A percentile compares a stretch with the other conserved stretches of the same genome.
phyloP scores from a whole-genome alignment of 2,329 filamentous ascomycete species.

The Calonectria fujianensis region DNA sequence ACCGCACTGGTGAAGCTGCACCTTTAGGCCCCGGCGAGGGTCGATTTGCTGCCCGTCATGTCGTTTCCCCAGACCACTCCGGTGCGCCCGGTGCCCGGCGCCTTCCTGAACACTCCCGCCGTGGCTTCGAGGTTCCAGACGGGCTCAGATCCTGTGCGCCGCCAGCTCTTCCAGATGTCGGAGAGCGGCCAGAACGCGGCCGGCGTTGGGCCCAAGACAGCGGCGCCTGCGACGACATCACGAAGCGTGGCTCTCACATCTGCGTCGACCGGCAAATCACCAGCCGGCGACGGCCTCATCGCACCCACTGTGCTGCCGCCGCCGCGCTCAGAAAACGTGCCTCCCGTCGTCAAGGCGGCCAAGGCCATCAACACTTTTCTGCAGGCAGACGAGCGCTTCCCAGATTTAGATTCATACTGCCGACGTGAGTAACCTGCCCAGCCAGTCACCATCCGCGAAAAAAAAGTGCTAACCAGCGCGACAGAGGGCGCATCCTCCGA shows the following conservation, averaged over 20 bases:
- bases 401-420: conserved; percentile 92
- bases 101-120: conserved; percentile 85
- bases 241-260: conserved; percentile 50
- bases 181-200: conserved; percentile 52
- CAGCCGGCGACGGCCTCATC: conserved; percentile 55
- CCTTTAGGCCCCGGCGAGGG: conserved; percentile 55
- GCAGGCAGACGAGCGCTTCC: conserved; percentile 85
- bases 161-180: conserved; percentile 68
- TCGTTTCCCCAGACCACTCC: conserved; percentile 77
- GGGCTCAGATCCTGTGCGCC: conserved; percentile 68
- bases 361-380: conserved; percentile 88
- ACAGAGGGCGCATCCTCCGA: conserved; percentile 92
- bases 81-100: conserved; percentile 83
- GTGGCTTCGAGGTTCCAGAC: conserved; percentile 69
- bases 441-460: neutral
- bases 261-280: conserved; percentile 46
- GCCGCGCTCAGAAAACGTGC: conserved; percentile 69
- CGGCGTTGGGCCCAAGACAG: conserved; percentile 42
- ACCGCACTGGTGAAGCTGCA: conserved; percentile 57
- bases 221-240: conserved; percentile 47
- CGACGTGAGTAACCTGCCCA: conserved; percentile 78
- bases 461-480: conserved; percentile 52
- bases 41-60: conserved; percentile 65
- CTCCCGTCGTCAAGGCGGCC: conserved; percentile 86
- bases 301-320: conserved; percentile 63